Conservation (phyloP, 805 yeast species). For the Babjeviella inositovora region DNA sequence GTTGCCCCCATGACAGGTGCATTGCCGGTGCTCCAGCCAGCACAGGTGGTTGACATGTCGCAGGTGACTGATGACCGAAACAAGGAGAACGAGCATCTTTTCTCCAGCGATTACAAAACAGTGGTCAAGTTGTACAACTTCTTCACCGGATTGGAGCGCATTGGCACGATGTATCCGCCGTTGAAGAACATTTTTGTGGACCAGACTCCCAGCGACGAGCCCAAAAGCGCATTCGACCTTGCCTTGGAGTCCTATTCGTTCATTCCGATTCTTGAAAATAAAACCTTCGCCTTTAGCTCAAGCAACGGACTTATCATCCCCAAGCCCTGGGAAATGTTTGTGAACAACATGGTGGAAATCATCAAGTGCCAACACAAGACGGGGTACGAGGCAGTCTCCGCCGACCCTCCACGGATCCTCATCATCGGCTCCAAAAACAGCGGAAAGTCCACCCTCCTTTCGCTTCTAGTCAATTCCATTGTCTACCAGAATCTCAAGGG, state of each 20-base stretch:
- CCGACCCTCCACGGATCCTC: constrained; percentile 11
- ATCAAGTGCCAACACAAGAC: constrained; percentile 1
- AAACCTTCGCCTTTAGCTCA: constrained; percentile 7
- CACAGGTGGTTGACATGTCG: constrained; percentile 16
- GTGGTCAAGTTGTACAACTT: constrained; percentile 19
- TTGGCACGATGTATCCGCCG: constrained; percentile 24
- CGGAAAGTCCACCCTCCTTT: constrained; percentile 67
- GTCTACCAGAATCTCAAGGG: constrained; percentile 11
- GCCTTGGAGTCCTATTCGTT: constrained; percentile 18
- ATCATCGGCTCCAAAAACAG: constrained; percentile 57
- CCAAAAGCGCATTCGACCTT: constrained; percentile 7
- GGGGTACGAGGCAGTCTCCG: not conserved
- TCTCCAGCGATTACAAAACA: constrained; percentile 20
- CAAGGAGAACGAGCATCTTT: constrained; percentile 17
- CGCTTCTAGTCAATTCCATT: constrained; percentile 32
- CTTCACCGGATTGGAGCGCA: constrained; percentile 24
- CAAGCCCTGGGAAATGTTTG: constrained; percentile 8
- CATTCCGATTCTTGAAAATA: constrained; percentile 12
- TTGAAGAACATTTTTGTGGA: constrained; percentile 22
- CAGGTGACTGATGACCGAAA: constrained; percentile 11
- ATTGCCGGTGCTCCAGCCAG: constrained; percentile 25
- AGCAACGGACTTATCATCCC: constrained; percentile 10
- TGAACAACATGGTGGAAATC: constrained; percentile 5
- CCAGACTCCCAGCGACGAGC: constrained; percentile 5
- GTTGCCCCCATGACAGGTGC: constrained; percentile 14